These are phyloP conservation scores for Solanum okadae DNA, from an alignment of 257 asterid species.

Conservation along the genomic window DNA sequence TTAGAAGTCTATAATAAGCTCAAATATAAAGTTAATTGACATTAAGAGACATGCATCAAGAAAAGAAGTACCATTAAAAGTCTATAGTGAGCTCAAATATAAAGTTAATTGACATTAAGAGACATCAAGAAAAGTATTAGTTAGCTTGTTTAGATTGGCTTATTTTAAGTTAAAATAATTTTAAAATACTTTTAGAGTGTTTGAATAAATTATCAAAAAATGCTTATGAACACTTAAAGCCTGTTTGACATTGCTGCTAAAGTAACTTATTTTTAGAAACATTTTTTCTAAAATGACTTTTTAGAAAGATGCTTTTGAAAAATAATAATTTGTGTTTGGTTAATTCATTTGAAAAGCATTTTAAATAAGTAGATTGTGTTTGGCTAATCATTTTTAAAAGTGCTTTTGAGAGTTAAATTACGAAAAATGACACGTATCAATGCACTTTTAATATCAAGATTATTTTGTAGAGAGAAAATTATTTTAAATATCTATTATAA, in stretches of 20 bases:
- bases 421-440: too few species aligned
- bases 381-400: too few species aligned
- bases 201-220: background rate
- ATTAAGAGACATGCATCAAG: background rate
- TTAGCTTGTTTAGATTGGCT: background rate
- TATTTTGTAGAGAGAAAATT: too few species aligned
- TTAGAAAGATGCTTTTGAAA: background rate
- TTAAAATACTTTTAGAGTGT: background rate
- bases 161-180: too few species aligned
- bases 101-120: too few species aligned
- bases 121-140: background rate
- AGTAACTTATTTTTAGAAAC: too few species aligned
- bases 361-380: background rate
- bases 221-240: background rate
- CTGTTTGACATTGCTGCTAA: background rate
- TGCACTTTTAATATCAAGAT: background rate
- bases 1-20: background rate
- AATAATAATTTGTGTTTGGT: background rate
- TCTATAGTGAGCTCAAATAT: too few species aligned
- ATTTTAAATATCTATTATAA: too few species aligned
- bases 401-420: too few species aligned
- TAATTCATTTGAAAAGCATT: background rate
- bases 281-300: too few species aligned
- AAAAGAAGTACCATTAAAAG: too few species aligned
- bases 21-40: background rate